phyloP scores from a whole-genome alignment of 1,139 yeast genomes.

The Yamadazyma blattariae region DNA sequence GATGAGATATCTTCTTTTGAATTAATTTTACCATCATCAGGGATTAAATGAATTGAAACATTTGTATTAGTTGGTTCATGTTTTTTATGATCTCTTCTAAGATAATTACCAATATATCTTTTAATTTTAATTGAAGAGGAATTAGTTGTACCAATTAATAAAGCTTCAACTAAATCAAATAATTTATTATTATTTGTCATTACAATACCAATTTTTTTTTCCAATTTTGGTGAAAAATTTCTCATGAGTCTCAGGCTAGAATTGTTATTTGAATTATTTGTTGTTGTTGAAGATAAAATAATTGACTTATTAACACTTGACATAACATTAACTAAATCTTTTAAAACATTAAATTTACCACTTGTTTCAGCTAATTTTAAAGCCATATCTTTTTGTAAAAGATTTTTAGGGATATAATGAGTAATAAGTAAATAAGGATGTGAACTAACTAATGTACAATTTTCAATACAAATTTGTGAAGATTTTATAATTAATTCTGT shows the following conservation, averaged over 20 bases:
- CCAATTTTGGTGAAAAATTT: constrained; percentile 3
- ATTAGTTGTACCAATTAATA: constrained; percentile 59
- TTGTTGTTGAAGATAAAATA: not conserved
- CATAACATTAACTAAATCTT: constrained; percentile 52
- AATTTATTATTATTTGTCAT: constrained; percentile 41
- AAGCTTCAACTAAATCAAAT: constrained; percentile 76
- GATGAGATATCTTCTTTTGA: constrained; percentile 22
- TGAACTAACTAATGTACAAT: constrained; percentile 75
- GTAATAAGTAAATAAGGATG: constrained; percentile 87
- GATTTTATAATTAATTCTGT: constrained; percentile 65
- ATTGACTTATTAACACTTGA: not conserved
- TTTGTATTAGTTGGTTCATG: constrained; percentile 17
- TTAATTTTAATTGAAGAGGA: constrained; percentile 40
- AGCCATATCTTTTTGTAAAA: constrained; percentile 76
- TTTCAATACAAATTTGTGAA: constrained; percentile 67
- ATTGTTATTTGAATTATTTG: not conserved
- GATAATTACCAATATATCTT: constrained; percentile 61
- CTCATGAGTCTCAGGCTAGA: constrained; percentile 33
- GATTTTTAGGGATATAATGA: constrained; percentile 82
- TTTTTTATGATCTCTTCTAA: constrained; percentile 34
- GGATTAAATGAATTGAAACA: constrained; percentile 38
- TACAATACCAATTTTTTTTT: constrained; percentile 35
- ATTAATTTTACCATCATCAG: constrained; percentile 32
- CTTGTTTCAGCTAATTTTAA: constrained; percentile 73
- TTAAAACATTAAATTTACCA: constrained; percentile 77